Conservation (phyloP, 192 early-diverging fungal species). For the Entomortierella chlamydospora region DNA sequence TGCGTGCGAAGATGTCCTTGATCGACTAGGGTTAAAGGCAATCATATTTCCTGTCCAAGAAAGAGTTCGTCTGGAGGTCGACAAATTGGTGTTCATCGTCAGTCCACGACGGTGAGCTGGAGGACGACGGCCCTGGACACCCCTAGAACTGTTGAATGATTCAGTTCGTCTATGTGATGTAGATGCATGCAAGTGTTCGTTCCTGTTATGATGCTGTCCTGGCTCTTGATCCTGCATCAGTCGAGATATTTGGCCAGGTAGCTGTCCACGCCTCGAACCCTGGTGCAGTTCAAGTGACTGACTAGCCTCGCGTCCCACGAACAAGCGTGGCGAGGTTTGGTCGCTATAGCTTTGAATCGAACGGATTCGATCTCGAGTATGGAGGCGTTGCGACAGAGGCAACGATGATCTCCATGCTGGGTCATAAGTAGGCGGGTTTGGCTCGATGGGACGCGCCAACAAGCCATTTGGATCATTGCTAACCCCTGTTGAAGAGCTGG, state of each 20-base stretch:
- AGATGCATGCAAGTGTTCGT: neutral
- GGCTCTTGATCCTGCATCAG: neutral
- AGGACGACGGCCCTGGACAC: neutral
- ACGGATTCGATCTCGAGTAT: neutral
- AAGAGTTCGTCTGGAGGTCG: conserved; percentile 15
- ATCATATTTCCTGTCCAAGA: conserved; percentile 30
- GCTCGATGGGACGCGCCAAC: neutral
- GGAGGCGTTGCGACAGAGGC: neutral
- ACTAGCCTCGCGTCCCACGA: neutral
- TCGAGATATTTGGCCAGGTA: neutral
- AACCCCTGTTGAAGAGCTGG: neutral
- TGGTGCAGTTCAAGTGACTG: neutral
- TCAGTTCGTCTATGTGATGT: conserved; percentile 16
- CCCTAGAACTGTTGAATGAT: neutral
- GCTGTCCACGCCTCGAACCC: neutral
- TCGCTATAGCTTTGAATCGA: neutral
- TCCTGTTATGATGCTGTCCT: neutral
- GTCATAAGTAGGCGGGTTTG: conserved; percentile 33
- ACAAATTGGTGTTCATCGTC: neutral
- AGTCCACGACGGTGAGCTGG: neutral
- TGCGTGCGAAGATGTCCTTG: neutral
- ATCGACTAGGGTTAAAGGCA: neutral
- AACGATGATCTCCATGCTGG: conserved; percentile 20
- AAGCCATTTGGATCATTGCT: neutral
- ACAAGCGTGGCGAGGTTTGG: neutral